Evolutionary conservation across 192 early-diverging fungal species (phyloP), one percentile per base, ranked within the genome.

Genomic region (Coemansia sp.): DNA sequence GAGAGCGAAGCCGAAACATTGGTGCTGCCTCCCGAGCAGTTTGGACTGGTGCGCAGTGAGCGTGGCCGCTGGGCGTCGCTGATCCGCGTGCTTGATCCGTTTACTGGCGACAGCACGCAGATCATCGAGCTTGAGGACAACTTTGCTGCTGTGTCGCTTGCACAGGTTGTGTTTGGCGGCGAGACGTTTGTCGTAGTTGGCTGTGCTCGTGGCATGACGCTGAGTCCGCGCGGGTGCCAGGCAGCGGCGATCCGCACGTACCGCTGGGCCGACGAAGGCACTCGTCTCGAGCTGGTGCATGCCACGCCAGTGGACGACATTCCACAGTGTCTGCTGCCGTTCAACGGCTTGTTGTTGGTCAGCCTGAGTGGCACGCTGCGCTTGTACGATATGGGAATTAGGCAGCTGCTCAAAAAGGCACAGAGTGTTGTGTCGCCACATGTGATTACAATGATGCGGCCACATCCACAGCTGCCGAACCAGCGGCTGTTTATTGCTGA

Each of bases 311-410:
- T 66, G 9, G 67, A 56, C 24, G 67, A 58, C n/a, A 84, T 93
- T 11, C 95, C 96, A 10, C 82, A 88, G 50, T 92, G 93, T 4
- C 63, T 99, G 25, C 76, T 88, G 32, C 72, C 85, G 19, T 98
- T 99, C 84, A 90, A 92, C 68, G 96, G 96, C 14, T 76, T 88
- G 22, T 76, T 97, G 35, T 71, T 96, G 35, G 97, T 93, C n/a
- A 94, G 90, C 23, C 79, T 94, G 65, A 96, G 96, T 27, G 87
- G 88, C 70, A 82, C 85, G 0, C 79, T 99, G 27, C 86, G 95
- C 7, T 91, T 99, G 48, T 99, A 97, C 65, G 96, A 94, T 67
- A 58, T 96, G 25, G 97, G 97, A 15, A 90, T 88, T 68, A 88
- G 89, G 67, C 92, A 91, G 71, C 72, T 99, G 70, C 87, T 99